Percentiles rank a stretch among this genome's conserved stretches.
Evolutionary conservation across 768 basidiomycete species (phyloP).

Genomic region (Leucocoprinus leucothites): DNA sequence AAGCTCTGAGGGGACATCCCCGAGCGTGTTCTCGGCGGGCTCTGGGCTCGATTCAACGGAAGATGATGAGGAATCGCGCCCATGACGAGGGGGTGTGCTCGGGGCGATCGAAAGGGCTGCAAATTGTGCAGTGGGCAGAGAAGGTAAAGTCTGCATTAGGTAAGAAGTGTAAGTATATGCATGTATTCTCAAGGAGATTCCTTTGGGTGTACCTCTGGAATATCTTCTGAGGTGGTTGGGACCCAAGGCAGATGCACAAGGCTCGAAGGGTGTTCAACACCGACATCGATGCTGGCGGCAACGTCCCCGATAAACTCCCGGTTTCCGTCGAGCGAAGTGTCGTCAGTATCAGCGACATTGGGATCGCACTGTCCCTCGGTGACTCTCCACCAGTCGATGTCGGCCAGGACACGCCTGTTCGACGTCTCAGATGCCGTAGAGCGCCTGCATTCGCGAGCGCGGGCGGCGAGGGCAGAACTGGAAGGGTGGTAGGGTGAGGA

Average conservation of each 20-base stretch:
- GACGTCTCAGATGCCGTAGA: slow-evolving; percentile 65
- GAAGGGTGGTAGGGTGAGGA: slow-evolving; percentile 63
- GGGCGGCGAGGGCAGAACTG: slow-evolving; percentile 27
- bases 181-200: background rate
- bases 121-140: slow-evolving; percentile 41
- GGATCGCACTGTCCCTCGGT: slow-evolving; percentile 62
- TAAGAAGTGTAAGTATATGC: slow-evolving; percentile 17
- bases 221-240: background rate
- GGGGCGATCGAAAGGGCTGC: slow-evolving; percentile 57
- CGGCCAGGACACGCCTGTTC: slow-evolving; percentile 71
- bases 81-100: slow-evolving; percentile 43
- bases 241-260: slow-evolving; percentile 29
- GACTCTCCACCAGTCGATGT: slow-evolving; percentile 88
- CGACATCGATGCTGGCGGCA: slow-evolving; percentile 33
- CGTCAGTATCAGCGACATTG: slow-evolving; percentile 42
- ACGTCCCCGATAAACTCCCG: slow-evolving; percentile 28
- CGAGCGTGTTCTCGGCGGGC: slow-evolving; percentile 32
- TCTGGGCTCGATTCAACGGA: slow-evolving; percentile 62
- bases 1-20: slow-evolving; percentile 34
- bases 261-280: slow-evolving; percentile 35
- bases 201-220: slow-evolving; percentile 3
- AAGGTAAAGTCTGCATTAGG: slow-evolving; percentile 24
- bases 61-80: slow-evolving; percentile 46
- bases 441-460: slow-evolving; percentile 51
- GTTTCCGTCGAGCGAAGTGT: slow-evolving; percentile 34